Evolutionary conservation across 371 early-diverging fungal genomes (phyloP).

Genomic region (Circinella minor): DNA sequence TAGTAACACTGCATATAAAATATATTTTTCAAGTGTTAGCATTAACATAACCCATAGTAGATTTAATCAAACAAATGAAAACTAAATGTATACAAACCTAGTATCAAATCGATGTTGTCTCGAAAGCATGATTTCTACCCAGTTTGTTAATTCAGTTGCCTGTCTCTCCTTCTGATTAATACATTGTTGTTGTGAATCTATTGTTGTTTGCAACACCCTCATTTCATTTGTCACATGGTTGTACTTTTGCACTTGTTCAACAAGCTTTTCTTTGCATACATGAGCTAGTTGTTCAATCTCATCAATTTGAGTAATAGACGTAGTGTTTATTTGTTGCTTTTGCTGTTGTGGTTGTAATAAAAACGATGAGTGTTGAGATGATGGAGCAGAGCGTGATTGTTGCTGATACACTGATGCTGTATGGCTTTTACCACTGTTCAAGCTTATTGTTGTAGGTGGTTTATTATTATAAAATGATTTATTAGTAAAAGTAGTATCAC

Average conservation of each 20-base stretch:
- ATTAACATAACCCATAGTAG: too few relatives aligned
- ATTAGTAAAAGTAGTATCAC: too few relatives aligned
- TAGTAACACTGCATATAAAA: background rate
- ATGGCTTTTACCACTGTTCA: too few relatives aligned
- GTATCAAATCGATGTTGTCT: conserved; percentile 6
- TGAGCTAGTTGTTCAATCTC: background rate
- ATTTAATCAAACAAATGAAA: background rate
- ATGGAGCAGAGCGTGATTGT: background rate
- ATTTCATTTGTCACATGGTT: background rate
- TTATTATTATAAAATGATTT: too few relatives aligned
- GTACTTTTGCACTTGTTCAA: background rate
- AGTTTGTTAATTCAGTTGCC: background rate
- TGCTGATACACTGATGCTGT: too few relatives aligned
- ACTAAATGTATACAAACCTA: background rate
- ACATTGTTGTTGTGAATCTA: background rate
- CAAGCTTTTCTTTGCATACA: background rate
- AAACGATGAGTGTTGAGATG: background rate
- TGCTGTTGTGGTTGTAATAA: background rate
- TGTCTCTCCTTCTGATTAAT: background rate
- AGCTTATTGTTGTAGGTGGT: too few relatives aligned
- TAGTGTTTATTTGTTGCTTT: background rate
- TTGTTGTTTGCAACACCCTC: background rate
- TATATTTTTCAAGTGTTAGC: too few relatives aligned
- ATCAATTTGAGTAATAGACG: background rate
- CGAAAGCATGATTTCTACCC: conserved; percentile 6